These are phyloP conservation scores for Sapria himalayana DNA, from an alignment of 345 rosid genomes.

Conservation along the genomic window DNA sequence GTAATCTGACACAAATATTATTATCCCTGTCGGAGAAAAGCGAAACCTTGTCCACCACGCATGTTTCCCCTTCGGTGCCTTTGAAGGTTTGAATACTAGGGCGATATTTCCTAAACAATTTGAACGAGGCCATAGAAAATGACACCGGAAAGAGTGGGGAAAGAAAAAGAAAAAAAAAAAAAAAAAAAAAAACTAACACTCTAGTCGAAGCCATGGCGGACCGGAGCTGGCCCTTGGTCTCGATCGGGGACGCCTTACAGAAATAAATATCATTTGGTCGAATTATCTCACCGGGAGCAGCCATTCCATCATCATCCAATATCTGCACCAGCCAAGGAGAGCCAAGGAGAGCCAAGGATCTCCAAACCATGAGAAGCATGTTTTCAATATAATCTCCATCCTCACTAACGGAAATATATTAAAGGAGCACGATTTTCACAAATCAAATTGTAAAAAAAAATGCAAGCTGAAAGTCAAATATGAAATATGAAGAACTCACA, in stretches of 20 bases:
- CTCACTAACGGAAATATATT: background rate
- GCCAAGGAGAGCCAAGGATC: no score
- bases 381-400: no score
- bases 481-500: no score
- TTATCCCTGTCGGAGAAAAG: conserved; percentile 31
- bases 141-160: background rate
- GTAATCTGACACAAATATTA: conserved; percentile 33
- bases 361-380: no score
- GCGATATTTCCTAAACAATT: conserved; percentile 38
- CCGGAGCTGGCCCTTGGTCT: conserved; percentile 13
- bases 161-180: background rate
- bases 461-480: no score
- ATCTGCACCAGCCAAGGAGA: conserved; percentile 37
- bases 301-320: conserved; percentile 72
- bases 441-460: no score
- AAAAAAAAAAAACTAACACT: conserved; percentile 20
- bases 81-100: conserved; percentile 30
- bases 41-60: conserved; percentile 75
- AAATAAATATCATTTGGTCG: conserved; percentile 38
- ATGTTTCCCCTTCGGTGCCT: conserved; percentile 64
- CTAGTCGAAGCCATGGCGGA: conserved; percentile 19
- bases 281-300: conserved; percentile 81
- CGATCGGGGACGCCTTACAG: conserved; percentile 45
- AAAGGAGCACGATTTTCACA: background rate
- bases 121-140: conserved; percentile 4